Evolutionary conservation across 768 basidiomycete species (phyloP), one percentile per base, ranked within the genome.

Genomic region (Termitomyces sp.): DNA sequence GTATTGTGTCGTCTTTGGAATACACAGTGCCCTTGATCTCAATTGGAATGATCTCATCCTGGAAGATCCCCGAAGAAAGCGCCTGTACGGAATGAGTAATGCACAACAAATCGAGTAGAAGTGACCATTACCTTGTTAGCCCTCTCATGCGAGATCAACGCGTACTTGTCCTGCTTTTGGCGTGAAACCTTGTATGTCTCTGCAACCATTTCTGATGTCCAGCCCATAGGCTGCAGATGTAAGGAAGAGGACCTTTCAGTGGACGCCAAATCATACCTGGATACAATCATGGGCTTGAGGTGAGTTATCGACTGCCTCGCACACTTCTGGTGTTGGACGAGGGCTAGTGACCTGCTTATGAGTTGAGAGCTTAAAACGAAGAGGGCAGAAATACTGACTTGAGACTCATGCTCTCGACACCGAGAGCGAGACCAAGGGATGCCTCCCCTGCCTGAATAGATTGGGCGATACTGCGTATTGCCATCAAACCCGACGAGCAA

Each of bases 171-270:
- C 71, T 98, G 95, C 63, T 80, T 86, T 66, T 85, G 74, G 35
- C 95, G 86, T 4, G 91, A 77, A 57, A 95, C 71, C n/a, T 84
- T 79, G 73, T 85, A 95, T 8, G 81, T 75, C 64, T 86, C 71
- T n/a, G 92, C 90, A 21, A 94, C 90, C 85, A 90, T 86, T 70
- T 95, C 92, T 5, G 90, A 90, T 1, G 92, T 95, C 92, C 92
- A 99, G 49, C 94, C 94, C 94, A 95, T 95, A 11, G 91, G 88
- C 89, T 92, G 59, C 19, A 27, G 38, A 32, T 8, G 29, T 34
- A 27, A 23, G 27, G 1, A 12, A 48, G n/a, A 38, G 37, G 19
- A 14, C 38, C n/a, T 37, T n/a, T 43, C 41, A 41, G 2, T 27
- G 7, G 10, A 29, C 17, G 9, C 16, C 11, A n/a, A 29, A 38